Evolutionary conservation across 2,329 filamentous ascomycete genomes (phyloP).

Genomic region (Purpureocillium lavendulum): DNA sequence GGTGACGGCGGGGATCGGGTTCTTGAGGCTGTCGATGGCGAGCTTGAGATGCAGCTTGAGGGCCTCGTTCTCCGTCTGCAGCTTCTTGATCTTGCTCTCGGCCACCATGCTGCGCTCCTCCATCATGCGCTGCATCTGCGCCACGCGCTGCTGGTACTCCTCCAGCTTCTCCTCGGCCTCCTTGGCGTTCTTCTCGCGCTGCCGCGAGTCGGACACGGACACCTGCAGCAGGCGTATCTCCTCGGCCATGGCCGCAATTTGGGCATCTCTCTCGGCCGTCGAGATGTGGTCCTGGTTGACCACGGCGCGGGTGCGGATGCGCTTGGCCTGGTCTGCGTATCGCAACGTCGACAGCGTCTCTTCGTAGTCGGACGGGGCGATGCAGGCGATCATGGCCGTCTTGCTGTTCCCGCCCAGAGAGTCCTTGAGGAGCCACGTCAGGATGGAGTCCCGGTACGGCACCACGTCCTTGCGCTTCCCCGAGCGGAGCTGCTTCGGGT

Average conservation of each 20-base stretch:
- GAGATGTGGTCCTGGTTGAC: conserved; percentile 95
- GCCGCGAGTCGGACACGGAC: conserved; percentile 55
- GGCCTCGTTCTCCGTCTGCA: conserved; percentile 87
- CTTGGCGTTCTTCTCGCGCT: conserved; percentile 67
- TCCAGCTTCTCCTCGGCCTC: conserved; percentile 78
- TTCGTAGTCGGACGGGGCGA: conserved; percentile 91
- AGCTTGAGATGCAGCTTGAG: conserved; percentile 80
- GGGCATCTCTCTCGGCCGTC: conserved; percentile 85
- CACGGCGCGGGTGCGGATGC: conserved; percentile 86
- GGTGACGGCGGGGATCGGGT: conserved; percentile 66
- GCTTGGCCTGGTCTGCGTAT: conserved; percentile 96
- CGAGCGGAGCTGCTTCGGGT: conserved; percentile 49
- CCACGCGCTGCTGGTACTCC: conserved; percentile 87
- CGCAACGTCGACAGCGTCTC: conserved; percentile 93
- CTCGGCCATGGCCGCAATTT: conserved; percentile 90
- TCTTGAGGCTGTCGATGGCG: conserved; percentile 77
- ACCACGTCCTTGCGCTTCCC: conserved; percentile 60
- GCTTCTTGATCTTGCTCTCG: conserved; percentile 85
- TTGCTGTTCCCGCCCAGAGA: conserved; percentile 94
- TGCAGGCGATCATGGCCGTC: conserved; percentile 98
- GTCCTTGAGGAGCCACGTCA: conserved; percentile 86
- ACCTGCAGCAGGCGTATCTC: conserved; percentile 84
- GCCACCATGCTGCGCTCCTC: conserved; percentile 85
- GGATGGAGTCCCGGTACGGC: conserved; percentile 84
- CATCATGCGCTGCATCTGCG: conserved; percentile 89